Conservation (phyloP, 305 asterid genomes). For the Ilex paraguariensis region DNA sequence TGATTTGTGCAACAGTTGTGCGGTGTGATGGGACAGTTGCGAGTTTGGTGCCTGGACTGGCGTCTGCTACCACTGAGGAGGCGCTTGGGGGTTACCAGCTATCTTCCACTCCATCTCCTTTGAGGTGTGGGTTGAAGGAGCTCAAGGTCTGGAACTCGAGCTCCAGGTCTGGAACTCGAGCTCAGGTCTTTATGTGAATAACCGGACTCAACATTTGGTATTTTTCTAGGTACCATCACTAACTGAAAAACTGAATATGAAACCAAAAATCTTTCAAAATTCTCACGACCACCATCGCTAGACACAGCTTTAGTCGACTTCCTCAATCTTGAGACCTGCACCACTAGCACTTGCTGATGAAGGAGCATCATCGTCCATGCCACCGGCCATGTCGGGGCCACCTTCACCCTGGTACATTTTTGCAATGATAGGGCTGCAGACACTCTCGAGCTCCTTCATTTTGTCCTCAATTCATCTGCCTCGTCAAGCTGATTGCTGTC, state of each 20-base stretch:
- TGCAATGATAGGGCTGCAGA: conserved; percentile 15
- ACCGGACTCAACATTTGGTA: no score
- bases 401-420: conserved; percentile 17
- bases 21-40: no score
- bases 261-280: not conserved
- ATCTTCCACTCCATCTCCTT: no score
- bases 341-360: conserved; percentile 5
- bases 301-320: conserved; percentile 6
- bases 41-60: no score
- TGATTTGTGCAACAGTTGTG: no score
- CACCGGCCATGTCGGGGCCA: conserved; percentile 10
- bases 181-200: no score
- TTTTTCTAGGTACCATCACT: no score
- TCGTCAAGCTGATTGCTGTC: conserved; percentile 6
- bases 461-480: conserved; percentile 10
- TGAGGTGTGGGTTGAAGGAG: no score
- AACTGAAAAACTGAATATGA: not conserved
- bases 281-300: not conserved
- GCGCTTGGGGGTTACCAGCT: no score
- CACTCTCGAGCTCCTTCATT: conserved; percentile 11
- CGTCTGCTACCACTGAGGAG: no score
- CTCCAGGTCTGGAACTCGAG: no score
- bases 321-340: conserved; percentile 16
- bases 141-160: no score
- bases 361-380: conserved; percentile 18